phyloP scores from a whole-genome alignment of 306 rosid species.

The Acacia acuminata region DNA sequence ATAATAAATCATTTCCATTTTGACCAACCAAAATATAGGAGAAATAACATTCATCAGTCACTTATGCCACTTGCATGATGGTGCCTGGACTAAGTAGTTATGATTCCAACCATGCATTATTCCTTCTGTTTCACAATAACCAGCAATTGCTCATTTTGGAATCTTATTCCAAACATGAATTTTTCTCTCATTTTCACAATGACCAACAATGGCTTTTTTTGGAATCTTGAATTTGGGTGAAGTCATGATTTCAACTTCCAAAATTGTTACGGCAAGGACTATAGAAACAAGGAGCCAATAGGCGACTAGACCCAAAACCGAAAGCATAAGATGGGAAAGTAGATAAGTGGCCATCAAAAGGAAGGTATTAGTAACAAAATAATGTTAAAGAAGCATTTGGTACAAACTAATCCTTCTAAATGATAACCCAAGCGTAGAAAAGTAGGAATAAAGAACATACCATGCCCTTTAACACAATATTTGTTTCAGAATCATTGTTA shows the following conservation, averaged over 20 bases:
- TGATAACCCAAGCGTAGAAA: constrained; percentile 12
- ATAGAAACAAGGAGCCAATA: neutral
- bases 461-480: constrained; percentile 90
- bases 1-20: neutral
- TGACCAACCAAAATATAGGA: neutral
- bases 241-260: neutral
- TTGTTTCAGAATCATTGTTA: constrained; percentile 79
- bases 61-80: neutral
- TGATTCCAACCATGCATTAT: neutral
- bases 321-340: neutral
- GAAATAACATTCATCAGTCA: constrained; percentile 2
- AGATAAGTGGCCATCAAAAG: constrained; percentile 1
- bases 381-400: neutral
- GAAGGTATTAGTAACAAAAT: constrained; percentile 4
- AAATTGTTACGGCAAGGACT: neutral
- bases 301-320: neutral
- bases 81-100: neutral
- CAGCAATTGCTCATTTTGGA: neutral
- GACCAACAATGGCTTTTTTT: neutral
- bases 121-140: neutral
- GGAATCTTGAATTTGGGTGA: neutral
- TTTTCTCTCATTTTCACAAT: neutral
- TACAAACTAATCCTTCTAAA: neutral
- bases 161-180: neutral
- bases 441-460: constrained; percentile 45